Evolutionary conservation across 2,329 filamentous ascomycete genomes (phyloP), one percentile per base, ranked within the genome.

Genomic region (Acrocalymma vagum): DNA sequence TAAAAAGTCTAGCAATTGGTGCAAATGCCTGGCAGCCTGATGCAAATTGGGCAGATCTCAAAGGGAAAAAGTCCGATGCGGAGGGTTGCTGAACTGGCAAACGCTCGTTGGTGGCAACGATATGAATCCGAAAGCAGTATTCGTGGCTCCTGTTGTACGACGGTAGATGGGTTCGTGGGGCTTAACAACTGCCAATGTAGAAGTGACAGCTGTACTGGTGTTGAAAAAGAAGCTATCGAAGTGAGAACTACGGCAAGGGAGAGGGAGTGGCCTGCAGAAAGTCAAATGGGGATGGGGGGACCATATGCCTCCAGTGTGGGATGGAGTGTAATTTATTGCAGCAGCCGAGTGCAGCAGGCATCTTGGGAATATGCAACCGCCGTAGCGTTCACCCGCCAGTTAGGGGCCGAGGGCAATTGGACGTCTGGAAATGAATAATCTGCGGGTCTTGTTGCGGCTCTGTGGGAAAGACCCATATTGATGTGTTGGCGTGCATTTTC

Each of bases 401-500:
- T 76, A 81, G 78, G 79, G 80, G 82, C 75, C 45, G 48, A 51
- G 51, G 53, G 58, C 58, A 65, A 67, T 65, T 69, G 65, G 60
- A 55, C 53, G 45, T 67, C 38, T 60, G 41, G 54, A 63, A 62
- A 67, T 63, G 65, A 62, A 67, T 52, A 62, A 62, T 59, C 58
- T 70, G 67, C 67, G 62, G 64, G 67, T 59, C 58, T 55, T 61
- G 58, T 66, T 70, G 70, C 69, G 69, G 70, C 69, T 72, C 70
- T 72, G 65, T 63, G 60, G 48, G 54, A 58, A 69, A 71, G 73
- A 68, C 72, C 72, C 72, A 73, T 74, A 72, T 66, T 88, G 89
- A 91, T 95, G 90, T 87, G 90, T 80, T 95, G 90, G 90, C 90
- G 86, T 85, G 78, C 79, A 79, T 86, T 80, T 79, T 84, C 82